phyloP scores from a whole-genome alignment of 352 stramenopile genomes.

The Phytophthora citrophthora region DNA sequence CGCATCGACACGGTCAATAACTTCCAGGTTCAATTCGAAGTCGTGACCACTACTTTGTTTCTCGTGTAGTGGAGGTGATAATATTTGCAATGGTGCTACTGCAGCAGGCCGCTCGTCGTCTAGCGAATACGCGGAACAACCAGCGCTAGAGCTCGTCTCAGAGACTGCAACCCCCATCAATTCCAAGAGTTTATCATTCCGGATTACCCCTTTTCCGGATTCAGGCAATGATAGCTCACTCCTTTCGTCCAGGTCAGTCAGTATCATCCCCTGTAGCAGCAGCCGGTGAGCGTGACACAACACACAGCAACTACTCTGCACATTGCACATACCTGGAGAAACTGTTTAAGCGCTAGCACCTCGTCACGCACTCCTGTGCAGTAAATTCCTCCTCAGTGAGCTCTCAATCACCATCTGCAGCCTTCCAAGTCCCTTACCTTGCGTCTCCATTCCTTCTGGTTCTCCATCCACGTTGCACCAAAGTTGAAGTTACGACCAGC shows the following conservation, averaged over 20 bases:
- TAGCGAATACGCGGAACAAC: slow-evolving; percentile 17
- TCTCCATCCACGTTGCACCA: neutral
- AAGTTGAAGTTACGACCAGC: slow-evolving; percentile 34
- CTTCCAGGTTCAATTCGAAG: neutral
- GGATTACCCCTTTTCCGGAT: slow-evolving; percentile 14
- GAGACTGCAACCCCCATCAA: slow-evolving; percentile 24
- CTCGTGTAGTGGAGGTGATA: slow-evolving; percentile 1
- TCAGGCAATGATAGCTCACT: neutral
- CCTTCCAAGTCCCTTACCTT: slow-evolving; percentile 5
- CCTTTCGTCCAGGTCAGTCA: slow-evolving; percentile 9
- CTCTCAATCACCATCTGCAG: neutral
- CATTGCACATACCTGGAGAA: slow-evolving; percentile 22
- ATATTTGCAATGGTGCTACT: slow-evolving; percentile 14
- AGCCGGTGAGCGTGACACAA: too few relatives aligned
- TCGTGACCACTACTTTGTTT: neutral
- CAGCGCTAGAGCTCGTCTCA: slow-evolving; percentile 12
- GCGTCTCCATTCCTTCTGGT: slow-evolving; percentile 13
- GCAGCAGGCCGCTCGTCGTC: slow-evolving; percentile 18
- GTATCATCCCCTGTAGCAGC: slow-evolving; percentile 18
- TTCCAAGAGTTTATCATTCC: slow-evolving; percentile 28
- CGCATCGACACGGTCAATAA: slow-evolving; percentile 1
- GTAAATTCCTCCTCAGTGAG: neutral
- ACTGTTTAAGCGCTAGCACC: slow-evolving; percentile 60
- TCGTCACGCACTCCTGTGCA: slow-evolving; percentile 58
- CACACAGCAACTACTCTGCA: neutral